Base-by-base conservation (phyloP, 345 rosid genomes). In the Euphorbia peplus region DNA sequence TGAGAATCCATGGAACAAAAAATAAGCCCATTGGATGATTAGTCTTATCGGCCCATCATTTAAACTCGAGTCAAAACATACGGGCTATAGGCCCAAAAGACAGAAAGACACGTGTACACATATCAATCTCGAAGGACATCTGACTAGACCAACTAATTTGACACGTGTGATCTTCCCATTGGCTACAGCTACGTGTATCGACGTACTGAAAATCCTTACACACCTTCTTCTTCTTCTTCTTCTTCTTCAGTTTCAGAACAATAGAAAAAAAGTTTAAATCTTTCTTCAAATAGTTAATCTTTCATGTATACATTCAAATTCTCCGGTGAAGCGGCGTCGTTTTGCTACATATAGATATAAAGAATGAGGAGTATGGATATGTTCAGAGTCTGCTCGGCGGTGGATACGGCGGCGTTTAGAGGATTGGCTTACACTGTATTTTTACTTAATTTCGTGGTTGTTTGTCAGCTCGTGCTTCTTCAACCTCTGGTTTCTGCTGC, bases 401-500 rank as follows among this genome's bases (percentile, higher is more conserved):
- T 74, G 82, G 90, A 93, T 79, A 76, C 80, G 16, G 66, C 88
- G 79, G 95, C 89, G 18, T 91, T 95, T 92, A 87, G 86, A 72
- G 99, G 97, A 70, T 46, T 83, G 73, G 77, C 77, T 0, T 86
- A 75, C 74, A 68, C 95, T 2, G 50, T 80, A 42, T 83, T 91
- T 63, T 82, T 95, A 2, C 90, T 90, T 26, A 71, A 91, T 79
- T 91, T 90, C 26, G 93, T 88, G 60, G 81, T 91, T 50, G 84
- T 82, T 74, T 90, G 96, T 63, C 99, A 91, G 80, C 77, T 90
- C 63, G 83, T 95, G 22, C 85, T 95, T 68, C 96, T 88, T 50
- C 99, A 95, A 63, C 97, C 99, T 63, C 92, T 91, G 53, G 98
- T 95, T 39, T 90, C 90, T 57, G 92, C 98, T 78, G 80, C 77